phyloP scores from a whole-genome alignment of 441 rosid species.

The Melastoma candidum region DNA sequence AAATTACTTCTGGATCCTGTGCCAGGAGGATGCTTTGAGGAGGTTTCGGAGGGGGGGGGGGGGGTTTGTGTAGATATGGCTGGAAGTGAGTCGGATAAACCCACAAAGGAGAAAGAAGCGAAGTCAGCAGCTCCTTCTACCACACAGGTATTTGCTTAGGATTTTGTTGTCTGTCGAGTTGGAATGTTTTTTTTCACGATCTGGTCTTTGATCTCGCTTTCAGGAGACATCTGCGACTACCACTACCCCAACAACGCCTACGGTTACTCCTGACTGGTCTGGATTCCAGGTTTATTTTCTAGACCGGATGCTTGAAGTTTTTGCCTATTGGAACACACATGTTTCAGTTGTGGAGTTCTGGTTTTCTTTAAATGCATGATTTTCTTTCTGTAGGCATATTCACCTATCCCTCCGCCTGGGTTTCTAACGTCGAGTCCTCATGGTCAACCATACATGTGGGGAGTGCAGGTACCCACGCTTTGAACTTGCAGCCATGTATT shows the following conservation, averaged over 20 bases:
- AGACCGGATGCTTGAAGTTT: not conserved
- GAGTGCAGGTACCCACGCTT: constrained; percentile 64
- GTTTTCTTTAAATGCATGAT: constrained; percentile 11
- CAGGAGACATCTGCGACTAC: constrained; percentile 66
- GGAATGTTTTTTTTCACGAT: constrained; percentile 1
- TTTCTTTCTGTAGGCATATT: constrained; percentile 56
- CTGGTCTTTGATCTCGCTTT: constrained; percentile 12
- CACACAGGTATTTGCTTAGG: constrained; percentile 41
- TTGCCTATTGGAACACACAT: no score
- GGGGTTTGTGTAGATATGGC: constrained; percentile 43
- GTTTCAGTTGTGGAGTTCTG: constrained; percentile 10
- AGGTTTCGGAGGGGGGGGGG: constrained; percentile 9
- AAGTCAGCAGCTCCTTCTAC: constrained; percentile 43
- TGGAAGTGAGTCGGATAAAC: constrained; percentile 58
- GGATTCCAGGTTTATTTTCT: constrained; percentile 52
- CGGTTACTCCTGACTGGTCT: constrained; percentile 79
- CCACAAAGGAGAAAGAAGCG: constrained; percentile 65
- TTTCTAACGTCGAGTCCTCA: constrained; percentile 90
- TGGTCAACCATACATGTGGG: constrained; percentile 98
- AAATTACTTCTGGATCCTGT: constrained; percentile 9
- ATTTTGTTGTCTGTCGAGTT: constrained; percentile 7
- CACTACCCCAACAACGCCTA: constrained; percentile 27
- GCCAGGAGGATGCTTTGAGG: constrained; percentile 44
- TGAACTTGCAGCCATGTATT: not conserved
- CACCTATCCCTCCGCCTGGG: constrained; percentile 93